Conservation (phyloP, 495 filamentous ascomycete genomes). For the Pseudotulostoma volvatum region DNA sequence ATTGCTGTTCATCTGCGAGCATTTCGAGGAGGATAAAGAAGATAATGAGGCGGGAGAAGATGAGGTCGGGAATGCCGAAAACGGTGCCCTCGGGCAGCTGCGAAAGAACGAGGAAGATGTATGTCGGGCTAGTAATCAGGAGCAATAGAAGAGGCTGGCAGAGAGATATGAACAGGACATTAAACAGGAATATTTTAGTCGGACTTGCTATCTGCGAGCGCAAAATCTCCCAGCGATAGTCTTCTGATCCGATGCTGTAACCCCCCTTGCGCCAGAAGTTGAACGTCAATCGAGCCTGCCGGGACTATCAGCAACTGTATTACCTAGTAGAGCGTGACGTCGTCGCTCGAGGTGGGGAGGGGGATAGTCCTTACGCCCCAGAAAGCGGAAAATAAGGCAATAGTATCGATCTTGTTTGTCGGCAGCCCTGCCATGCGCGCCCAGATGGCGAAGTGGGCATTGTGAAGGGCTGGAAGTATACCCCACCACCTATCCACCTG, state of each 20-base stretch:
- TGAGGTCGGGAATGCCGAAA: constrained; percentile 43
- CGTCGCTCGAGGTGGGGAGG: neutral
- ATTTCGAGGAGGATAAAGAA: constrained; percentile 56
- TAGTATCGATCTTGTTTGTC: constrained; percentile 55
- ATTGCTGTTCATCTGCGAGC: constrained; percentile 87
- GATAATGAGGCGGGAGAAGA: constrained; percentile 51
- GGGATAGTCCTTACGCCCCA: constrained; percentile 58
- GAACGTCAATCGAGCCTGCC: constrained; percentile 62
- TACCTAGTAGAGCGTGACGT: neutral
- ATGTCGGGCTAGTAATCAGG: constrained; percentile 62
- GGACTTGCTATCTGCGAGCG: constrained; percentile 33
- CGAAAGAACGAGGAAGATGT: constrained; percentile 52
- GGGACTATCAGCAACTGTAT: constrained; percentile 4
- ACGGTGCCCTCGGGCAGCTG: constrained; percentile 20
- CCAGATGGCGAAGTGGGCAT: constrained; percentile 72
- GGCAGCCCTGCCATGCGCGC: constrained; percentile 57
- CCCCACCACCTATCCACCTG: constrained; percentile 91
- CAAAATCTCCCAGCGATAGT: constrained; percentile 72
- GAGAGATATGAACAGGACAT: constrained; percentile 73
- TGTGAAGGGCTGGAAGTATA: constrained; percentile 72
- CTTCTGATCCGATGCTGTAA: constrained; percentile 72
- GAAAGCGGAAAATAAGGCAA: constrained; percentile 48
- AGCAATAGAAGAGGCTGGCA: constrained; percentile 58
- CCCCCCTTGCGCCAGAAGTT: constrained; percentile 98
- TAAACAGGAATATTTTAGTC: constrained; percentile 61